Conservation (phyloP, 2,329 filamentous ascomycete species). For the Elsinoe arachidis region DNA sequence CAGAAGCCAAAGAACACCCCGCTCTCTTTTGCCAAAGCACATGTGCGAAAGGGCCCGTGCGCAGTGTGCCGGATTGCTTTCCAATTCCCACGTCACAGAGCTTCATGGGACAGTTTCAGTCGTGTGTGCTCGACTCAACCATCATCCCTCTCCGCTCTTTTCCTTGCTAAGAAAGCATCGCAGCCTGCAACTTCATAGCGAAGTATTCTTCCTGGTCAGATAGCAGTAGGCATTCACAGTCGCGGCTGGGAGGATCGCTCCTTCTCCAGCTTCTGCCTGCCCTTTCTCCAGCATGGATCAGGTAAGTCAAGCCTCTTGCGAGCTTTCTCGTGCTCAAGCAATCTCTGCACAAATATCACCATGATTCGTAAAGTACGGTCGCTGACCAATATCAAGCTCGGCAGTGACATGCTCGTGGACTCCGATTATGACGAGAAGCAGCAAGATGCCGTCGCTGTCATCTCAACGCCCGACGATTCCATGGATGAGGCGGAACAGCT, state of each 20-base stretch:
- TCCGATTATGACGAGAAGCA: constrained; percentile 54
- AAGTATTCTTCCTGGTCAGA: neutral
- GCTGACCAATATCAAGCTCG: constrained; percentile 38
- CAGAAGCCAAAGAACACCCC: neutral
- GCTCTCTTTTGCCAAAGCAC: neutral
- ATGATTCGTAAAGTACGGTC: neutral
- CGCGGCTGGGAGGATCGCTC: constrained; percentile 6
- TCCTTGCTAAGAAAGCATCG: neutral
- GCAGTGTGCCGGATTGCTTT: neutral
- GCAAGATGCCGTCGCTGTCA: constrained; percentile 46
- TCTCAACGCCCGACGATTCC: constrained; percentile 51
- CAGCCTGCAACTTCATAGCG: neutral
- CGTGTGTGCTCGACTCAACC: neutral
- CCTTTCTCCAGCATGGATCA: constrained; percentile 10
- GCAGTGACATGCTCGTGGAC: constrained; percentile 56
- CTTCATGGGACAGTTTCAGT: neutral
- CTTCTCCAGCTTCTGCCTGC: constrained; percentile 12
- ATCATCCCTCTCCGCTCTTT: neutral
- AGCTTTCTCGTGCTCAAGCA: neutral
- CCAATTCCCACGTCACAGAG: constrained; percentile 1
- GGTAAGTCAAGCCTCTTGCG: neutral
- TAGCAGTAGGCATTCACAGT: neutral
- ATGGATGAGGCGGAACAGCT: constrained; percentile 41
- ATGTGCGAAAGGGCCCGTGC: neutral
- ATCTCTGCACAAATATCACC: neutral